Evolutionary conservation across 495 filamentous ascomycete genomes (phyloP).

Genomic region (Lichina pygmaea): DNA sequence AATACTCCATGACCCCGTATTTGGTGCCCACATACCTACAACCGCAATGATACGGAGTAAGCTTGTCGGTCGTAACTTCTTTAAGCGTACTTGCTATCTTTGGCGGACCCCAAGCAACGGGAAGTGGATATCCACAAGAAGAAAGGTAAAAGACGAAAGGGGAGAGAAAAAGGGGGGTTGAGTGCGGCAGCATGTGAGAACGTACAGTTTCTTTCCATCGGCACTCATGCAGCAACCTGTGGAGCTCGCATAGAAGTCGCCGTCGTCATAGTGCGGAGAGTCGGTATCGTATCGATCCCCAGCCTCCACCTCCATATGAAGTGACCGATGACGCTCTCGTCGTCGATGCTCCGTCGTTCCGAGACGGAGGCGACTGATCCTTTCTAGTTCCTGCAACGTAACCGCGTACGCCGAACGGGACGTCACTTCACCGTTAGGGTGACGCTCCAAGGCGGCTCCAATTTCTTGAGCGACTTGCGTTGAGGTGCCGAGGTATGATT

Average conservation of each 20-base stretch:
- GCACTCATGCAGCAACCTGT: conserved; percentile 45
- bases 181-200: conserved; percentile 1
- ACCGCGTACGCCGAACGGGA: background rate
- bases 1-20: conserved; percentile 48
- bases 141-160: too few species aligned
- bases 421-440: background rate
- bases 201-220: conserved; percentile 44
- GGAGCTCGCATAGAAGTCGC: conserved; percentile 20
- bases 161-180: too few species aligned
- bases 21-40: conserved; percentile 44
- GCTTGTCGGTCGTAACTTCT: conserved; percentile 4
- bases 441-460: conserved; percentile 2
- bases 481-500: conserved; percentile 14
- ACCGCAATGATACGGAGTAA: background rate
- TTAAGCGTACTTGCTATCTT: conserved; percentile 1
- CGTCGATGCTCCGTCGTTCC: background rate
- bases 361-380: background rate
- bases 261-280: background rate
- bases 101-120: too few species aligned
- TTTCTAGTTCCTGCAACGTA: background rate
- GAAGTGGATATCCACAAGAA: too few species aligned
- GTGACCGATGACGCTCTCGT: background rate
- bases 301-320: background rate
- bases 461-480: conserved; percentile 2
- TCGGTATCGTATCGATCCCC: conserved; percentile 6